Evolutionary conservation across 1,139 yeast species (phyloP), one percentile per base, ranked within the genome.

Genomic region (Diutina neorugosa): DNA sequence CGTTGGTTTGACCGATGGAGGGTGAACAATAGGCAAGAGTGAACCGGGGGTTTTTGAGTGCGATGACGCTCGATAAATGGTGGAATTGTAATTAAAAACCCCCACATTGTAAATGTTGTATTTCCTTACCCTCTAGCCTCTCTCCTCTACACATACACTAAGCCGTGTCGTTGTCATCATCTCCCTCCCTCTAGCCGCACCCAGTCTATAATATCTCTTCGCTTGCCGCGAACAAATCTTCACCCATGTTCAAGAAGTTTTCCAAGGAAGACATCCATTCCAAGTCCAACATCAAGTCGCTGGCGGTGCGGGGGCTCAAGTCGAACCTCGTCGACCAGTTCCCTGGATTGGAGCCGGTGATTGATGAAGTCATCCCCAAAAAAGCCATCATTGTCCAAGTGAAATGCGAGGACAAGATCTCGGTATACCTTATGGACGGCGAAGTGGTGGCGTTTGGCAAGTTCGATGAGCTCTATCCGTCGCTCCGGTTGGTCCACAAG

Each of bases 331-430:
- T 84, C 2, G 73, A 74, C 11, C 88, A 84, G 65, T 91, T 84
- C 64, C 90, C 90, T 23, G 72, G 69, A 42, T 69, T 89, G 58
- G 96, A 87, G 63, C 78, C 82, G 5, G 82, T 78, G 27, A 84
- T 90, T 52, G 97, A 90, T 62, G 86, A 80, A 52, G 70, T 91
- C 57, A 79, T 91, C 62, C 98, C 98, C 63, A 91, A 93, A 73
- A 91, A 93, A 68, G 80, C 91, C n/a, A 94, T 87, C 65, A 80
- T 88, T 49, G 80, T 85, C 53, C 77, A 86, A 57, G 78, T 86
- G 63, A 91, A 91, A 68, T 91, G 97, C 63, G 95, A 89, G 63
- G 96, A 90, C 61, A 86, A 86, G 65, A 83, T 90, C 59, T 90
- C 85, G 61, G 71, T 91, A 55, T 91, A 88, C 63, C 70, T 86